These are phyloP conservation scores for Leccinum fuscescens DNA, from an alignment of 1,284 basidiomycete genomes.

Conservation along the genomic window DNA sequence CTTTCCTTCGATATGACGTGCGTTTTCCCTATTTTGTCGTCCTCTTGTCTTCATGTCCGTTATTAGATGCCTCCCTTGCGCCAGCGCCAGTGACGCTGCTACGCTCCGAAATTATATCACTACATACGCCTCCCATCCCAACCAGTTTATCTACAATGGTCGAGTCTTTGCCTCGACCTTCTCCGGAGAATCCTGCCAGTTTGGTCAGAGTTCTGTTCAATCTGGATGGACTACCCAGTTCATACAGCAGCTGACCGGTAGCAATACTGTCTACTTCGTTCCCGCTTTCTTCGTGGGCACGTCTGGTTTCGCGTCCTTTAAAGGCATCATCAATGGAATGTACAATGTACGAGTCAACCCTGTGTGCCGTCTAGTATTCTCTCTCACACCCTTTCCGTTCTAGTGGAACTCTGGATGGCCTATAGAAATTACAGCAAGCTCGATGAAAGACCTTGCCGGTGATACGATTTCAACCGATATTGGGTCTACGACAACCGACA, in stretches of 20 bases:
- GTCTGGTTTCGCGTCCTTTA: constrained; percentile 46
- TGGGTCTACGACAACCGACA: constrained; percentile 49
- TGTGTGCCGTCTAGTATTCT: not conserved
- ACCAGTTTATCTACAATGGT: constrained; percentile 59
- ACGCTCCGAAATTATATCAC: constrained; percentile 61
- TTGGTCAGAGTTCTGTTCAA: constrained; percentile 53
- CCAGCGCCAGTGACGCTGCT: constrained; percentile 48
- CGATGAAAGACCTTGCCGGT: constrained; percentile 31
- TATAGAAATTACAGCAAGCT: constrained; percentile 47
- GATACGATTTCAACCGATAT: constrained; percentile 39
- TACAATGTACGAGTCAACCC: constrained; percentile 48
- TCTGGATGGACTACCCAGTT: constrained; percentile 63
- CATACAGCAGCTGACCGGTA: constrained; percentile 44
- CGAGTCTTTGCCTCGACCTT: constrained; percentile 76
- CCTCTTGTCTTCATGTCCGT: constrained; percentile 3
- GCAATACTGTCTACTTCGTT: constrained; percentile 57
- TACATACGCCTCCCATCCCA: constrained; percentile 55
- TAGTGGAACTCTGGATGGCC: constrained; percentile 74
- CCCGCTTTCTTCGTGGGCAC: constrained; percentile 67
- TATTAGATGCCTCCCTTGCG: constrained; percentile 56
- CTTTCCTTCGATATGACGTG: constrained; percentile 79
- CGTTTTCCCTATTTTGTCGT: constrained; percentile 19
- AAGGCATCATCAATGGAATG: constrained; percentile 54
- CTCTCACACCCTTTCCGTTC: not conserved
- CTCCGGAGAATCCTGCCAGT: constrained; percentile 71